Base-by-base conservation (phyloP, 2,329 filamentous ascomycete species). In the Aspergillus costaricaensis region DNA sequence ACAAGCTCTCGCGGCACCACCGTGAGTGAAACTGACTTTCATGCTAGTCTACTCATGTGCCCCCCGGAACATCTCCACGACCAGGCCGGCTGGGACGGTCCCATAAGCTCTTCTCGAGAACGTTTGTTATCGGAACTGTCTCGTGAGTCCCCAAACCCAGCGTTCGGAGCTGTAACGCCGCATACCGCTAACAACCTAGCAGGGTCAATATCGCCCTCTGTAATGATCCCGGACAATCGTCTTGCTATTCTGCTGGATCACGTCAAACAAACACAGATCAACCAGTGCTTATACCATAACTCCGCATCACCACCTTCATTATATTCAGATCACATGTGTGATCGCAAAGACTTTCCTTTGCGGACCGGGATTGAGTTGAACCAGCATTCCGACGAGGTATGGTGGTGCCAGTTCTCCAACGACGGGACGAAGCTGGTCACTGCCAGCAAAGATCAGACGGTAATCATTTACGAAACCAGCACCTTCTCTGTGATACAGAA, bases 171-270 rank as follows among this genome's bases (percentile, higher is more conserved):
- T 6, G 17, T 19, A 14, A 14, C n/a, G 15, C 9, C n/a, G n/a
- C 15, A 23, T 14, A 44, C 21, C 19, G 51, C 49, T 59, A 56
- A 60, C 48, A 19, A 7, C 17, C 7, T 17, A 61, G 17, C 67
- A 94, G 91, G 85, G 81, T 96, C 87, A 59, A 96, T 99, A 74
- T 96, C 95, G 1, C 94, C 95, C 0, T 95, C 92, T 4, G 91
- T 96, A 48, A 98, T 99, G 93, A 90, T 99, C 57, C 95, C 95
- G 1, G 91, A 96, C 71, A 91, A 95, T 74, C 88, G 95, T 6
- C 82, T 99, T 48, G 91, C 92, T 1, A 84, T 88, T 36, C 81
- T 99, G 15, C 80, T 99, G 55, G 84, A 93, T 59, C 88, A 96
- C 66, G 88, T 96, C 39, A 96, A 97, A 73, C 84, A 89, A 62